Evolutionary conservation across 2,329 filamentous ascomycete species (phyloP).

Genomic region (Hansfordia pulvinata): DNA sequence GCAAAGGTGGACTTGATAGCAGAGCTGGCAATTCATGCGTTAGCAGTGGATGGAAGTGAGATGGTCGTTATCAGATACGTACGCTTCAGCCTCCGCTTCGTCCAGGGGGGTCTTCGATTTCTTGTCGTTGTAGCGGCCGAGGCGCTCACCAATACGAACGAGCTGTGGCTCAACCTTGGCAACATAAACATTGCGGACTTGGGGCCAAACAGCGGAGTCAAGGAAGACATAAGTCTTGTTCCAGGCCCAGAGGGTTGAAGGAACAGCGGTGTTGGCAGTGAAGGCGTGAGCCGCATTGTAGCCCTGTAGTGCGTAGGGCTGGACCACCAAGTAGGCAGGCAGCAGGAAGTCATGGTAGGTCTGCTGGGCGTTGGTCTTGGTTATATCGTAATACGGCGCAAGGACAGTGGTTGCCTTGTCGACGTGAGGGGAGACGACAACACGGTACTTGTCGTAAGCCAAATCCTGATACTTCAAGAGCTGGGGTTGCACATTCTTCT

Average conservation of each 20-base stretch:
- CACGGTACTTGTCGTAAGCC: conserved; percentile 53
- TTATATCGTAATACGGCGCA: conserved; percentile 60
- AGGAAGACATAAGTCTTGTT: conserved; percentile 57
- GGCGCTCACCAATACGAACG: conserved; percentile 76
- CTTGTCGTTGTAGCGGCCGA: conserved; percentile 57
- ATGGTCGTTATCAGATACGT: no score
- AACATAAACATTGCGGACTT: conserved; percentile 65
- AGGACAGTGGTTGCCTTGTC: conserved; percentile 41
- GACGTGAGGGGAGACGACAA: conserved; percentile 61
- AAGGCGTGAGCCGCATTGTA: conserved; percentile 57
- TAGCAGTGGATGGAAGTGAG: no score
- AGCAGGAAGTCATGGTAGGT: conserved; percentile 61
- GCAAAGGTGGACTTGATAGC: conserved; percentile 22
- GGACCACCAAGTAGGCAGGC: conserved; percentile 60
- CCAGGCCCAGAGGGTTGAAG: conserved; percentile 58
- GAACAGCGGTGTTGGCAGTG: conserved; percentile 55
- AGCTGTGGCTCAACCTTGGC: conserved; percentile 95
- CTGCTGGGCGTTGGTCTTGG: conserved; percentile 47
- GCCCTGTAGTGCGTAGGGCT: conserved; percentile 58
- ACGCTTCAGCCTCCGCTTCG: conserved; percentile 18
- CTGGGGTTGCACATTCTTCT: conserved; percentile 63
- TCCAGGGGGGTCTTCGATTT: conserved; percentile 17
- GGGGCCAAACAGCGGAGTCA: conserved; percentile 67
- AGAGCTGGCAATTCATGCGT: conserved; percentile 10
- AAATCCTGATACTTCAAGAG: conserved; percentile 50